Evolutionary conservation across 2,329 filamentous ascomycete species (phyloP), one percentile per base, ranked within the genome.

Genomic region (Thielaviopsis euricoi): DNA sequence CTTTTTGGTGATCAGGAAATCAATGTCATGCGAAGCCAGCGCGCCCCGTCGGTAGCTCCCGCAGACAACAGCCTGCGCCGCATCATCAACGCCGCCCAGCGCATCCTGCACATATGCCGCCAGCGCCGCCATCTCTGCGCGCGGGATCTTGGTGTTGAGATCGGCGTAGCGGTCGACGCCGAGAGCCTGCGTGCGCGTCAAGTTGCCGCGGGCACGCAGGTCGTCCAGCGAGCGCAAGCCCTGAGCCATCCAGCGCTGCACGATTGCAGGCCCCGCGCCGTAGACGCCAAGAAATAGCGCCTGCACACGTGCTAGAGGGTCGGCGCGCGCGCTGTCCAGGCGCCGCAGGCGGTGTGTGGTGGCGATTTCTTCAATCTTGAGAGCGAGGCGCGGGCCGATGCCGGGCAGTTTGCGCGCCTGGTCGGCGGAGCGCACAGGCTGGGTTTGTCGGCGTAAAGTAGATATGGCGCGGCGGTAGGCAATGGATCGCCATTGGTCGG

Each of bases 301-400:
- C 0, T 95, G 71, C 0, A 80, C 70, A 17, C 75, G 70, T 62
- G 89, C 81, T n/a, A 76, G 73, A 0, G 85, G 80, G 52, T 94
- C 85, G 2, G 75, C 70, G 57, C 79, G 77, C 0, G 86, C 80
- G 64, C 83, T 81, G 37, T 95, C 85, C 0, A 96, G 76, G 43
- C 85, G 78, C 49, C 78, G 78, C 0, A 96, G 77, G 25, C 76
- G 75, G 64, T 88, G 79, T 0, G 88, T 95, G 46, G 76, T 75
- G 1, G 82, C 87, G 50, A 96, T 95, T 66, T 96, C 91, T 64
- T 93, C 87, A 62, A 97, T 93, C 68, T 95, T 95, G 25, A 79
- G 74, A 0, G 89, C 89, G 1, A 96, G 72, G 1, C 87, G 78
- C 12, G 74, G 65, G 7, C 90, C 90, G 40, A 96, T 82, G 59